Evolutionary conservation across 495 filamentous ascomycete genomes (phyloP).

Genomic region (Xylaria acuta): DNA sequence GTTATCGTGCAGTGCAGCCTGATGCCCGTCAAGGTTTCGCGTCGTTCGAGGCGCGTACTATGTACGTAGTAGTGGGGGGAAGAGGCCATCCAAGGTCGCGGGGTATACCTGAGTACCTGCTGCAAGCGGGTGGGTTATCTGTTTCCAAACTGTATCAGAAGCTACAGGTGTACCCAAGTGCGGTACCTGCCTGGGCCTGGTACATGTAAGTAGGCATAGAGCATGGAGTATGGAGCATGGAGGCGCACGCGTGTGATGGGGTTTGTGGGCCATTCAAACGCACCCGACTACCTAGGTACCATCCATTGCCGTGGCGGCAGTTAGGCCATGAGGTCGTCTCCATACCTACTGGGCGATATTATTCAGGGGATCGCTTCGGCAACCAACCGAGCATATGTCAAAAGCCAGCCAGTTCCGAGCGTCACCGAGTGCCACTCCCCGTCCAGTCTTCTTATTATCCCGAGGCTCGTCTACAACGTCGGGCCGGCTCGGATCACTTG

Average conservation of each 20-base stretch:
- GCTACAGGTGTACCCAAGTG: not conserved
- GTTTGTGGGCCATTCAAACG: slow-evolving; percentile 14
- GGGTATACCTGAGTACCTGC: not conserved
- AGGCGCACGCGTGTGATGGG: slow-evolving; percentile 9
- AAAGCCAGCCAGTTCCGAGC: slow-evolving; percentile 3
- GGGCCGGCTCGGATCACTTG: slow-evolving; percentile 18
- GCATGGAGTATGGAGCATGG: not conserved
- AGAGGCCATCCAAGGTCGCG: not conserved
- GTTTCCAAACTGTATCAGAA: slow-evolving; percentile 11
- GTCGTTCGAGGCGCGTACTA: not conserved
- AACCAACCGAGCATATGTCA: slow-evolving; percentile 1
- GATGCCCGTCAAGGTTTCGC: slow-evolving; percentile 1
- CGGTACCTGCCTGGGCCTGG: slow-evolving; percentile 12
- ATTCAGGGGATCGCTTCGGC: slow-evolving; percentile 12
- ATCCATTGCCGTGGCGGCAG: slow-evolving; percentile 6
- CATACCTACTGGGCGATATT: slow-evolving; percentile 13
- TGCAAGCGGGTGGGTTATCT: slow-evolving; percentile 4
- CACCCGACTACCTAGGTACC: slow-evolving; percentile 10
- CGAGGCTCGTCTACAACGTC: slow-evolving; percentile 14
- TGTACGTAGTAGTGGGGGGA: not conserved
- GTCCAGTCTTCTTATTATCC: slow-evolving; percentile 7
- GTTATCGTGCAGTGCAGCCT: not conserved
- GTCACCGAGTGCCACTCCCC: slow-evolving; percentile 13
- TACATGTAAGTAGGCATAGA: not conserved
- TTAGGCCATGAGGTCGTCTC: not conserved